Percentiles rank a stretch among this genome's conserved stretches.
Evolutionary conservation across 2,329 filamentous ascomycete species (phyloP).

Genomic region (Hypoxylon sp.): DNA sequence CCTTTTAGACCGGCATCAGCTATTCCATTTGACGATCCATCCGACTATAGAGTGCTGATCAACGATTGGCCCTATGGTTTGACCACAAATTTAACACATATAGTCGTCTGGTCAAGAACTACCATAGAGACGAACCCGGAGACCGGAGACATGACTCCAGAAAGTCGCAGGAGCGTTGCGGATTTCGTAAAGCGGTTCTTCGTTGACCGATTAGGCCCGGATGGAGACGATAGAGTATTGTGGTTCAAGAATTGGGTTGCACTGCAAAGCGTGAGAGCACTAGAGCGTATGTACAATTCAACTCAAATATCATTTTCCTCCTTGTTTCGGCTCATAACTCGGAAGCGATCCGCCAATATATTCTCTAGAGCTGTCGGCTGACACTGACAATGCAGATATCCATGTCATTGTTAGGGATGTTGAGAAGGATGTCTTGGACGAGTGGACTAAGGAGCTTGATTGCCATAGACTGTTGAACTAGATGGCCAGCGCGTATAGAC

Average conservation of each 20-base stretch:
- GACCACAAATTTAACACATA: conserved; percentile 75
- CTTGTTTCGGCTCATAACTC: background rate
- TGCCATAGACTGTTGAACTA: conserved; percentile 53
- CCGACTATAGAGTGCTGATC: conserved; percentile 78
- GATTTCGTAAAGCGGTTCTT: conserved; percentile 81
- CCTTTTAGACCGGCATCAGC: conserved; percentile 68
- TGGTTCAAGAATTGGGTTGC: conserved; percentile 98
- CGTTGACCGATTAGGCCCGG: conserved; percentile 66
- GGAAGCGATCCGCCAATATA: background rate
- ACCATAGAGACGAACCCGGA: conserved; percentile 78
- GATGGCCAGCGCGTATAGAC: conserved; percentile 12
- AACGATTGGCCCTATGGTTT: conserved; percentile 98
- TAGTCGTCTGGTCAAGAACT: conserved; percentile 94
- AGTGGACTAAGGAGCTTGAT: conserved; percentile 67
- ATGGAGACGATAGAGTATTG: conserved; percentile 68
- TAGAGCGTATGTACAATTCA: conserved; percentile 71
- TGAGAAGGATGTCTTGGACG: conserved; percentile 65
- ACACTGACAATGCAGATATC: conserved; percentile 67
- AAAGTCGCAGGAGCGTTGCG: conserved; percentile 75
- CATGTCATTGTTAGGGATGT: conserved; percentile 79
- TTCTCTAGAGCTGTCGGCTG: conserved; percentile 14
- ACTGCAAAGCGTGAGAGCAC: conserved; percentile 86
- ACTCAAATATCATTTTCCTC: background rate
- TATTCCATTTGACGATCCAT: conserved; percentile 67
- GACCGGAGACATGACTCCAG: conserved; percentile 79